Base-by-base conservation (phyloP, 805 yeast species). In the Maudiozyma bulderi region DNA sequence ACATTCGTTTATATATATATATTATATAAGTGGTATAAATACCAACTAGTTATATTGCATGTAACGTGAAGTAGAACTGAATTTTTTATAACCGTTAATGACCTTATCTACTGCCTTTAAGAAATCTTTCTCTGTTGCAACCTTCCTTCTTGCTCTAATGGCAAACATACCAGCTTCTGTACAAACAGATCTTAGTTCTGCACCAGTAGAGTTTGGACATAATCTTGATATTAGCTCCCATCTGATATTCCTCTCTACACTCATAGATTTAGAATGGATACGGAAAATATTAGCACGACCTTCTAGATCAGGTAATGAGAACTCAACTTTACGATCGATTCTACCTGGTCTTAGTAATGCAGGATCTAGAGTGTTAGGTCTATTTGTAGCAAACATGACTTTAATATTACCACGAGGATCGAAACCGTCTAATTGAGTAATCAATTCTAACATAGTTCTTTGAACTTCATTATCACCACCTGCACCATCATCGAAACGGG, bases 91-190 rank as follows among this genome's bases (percentile, higher is more conserved):
- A 61, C 99, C 98, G 77, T 91, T 93, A 64, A 93, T 93, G 52
- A 93, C 99, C 75, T 93, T 93, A 61, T 93, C 99, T 43, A 93
- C 99, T 34, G 99, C 96, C 58, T 91, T 89, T 61, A 93, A 74
- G 76, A 93, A 93, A 69, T 93, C 99, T 75, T 93, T 93, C 68
- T 93, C 99, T 30, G 95, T 84, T 38, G 99, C 98, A 41, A 93
- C 96, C 74, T 93, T 93, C 73, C 99, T 80, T 70, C 99, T 82
- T 15, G 98, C 96, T 61, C 99, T 81, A 49, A 93, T 93, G 43
- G 99, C 99, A 75, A 90, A 93, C 99, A 93, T 93, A 61, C 99
- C 99, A 3, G 99, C 99, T 69, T 93, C 99, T 1, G 99, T 93
- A 69, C 99, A 93, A 14, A 93, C 99, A 6, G 98, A 91, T 66